Evolutionary conservation across 1,139 yeast species (phyloP).

Genomic region (Groenewaldozyma auringiensis): DNA sequence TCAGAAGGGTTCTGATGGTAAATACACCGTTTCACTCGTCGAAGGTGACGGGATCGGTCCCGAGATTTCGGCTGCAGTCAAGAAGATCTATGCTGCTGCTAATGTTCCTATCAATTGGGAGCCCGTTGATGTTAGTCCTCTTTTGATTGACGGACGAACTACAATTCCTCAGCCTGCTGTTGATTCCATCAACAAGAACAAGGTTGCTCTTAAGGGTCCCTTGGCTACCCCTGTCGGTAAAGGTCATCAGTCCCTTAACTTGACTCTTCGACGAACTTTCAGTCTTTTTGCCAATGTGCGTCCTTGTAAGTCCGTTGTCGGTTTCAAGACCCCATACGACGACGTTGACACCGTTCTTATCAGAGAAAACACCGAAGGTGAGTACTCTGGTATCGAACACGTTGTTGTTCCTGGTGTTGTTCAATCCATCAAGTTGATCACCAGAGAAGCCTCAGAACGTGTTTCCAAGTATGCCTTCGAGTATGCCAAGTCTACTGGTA

Average conservation of each 20-base stretch:
- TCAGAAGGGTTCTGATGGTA: slow-evolving; percentile 44
- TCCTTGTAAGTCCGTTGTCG: slow-evolving; percentile 90
- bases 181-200: slow-evolving; percentile 83
- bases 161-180: slow-evolving; percentile 91
- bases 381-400: slow-evolving; percentile 98
- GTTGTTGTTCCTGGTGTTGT: slow-evolving; percentile 97
- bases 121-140: slow-evolving; percentile 91
- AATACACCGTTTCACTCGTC: slow-evolving; percentile 87
- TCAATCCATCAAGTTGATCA: slow-evolving; percentile 93
- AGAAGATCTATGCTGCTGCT: slow-evolving; percentile 87
- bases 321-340: slow-evolving; percentile 91
- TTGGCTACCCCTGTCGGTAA: slow-evolving; percentile 97
- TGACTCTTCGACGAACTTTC: slow-evolving; percentile 95
- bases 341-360: slow-evolving; percentile 91
- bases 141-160: slow-evolving; percentile 85
- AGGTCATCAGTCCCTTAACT: slow-evolving; percentile 95
- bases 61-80: slow-evolving; percentile 90
- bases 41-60: slow-evolving; percentile 99
- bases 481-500: slow-evolving; percentile 83
- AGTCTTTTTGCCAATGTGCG: slow-evolving; percentile 94
- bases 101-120: slow-evolving; percentile 96
- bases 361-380: slow-evolving; percentile 99
- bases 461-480: slow-evolving; percentile 95
- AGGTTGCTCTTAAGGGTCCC: slow-evolving; percentile 96
- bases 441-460: slow-evolving; percentile 92